Evolutionary conservation across 73 alveolate genomes (phyloP), one percentile per base, ranked within the genome.

Genomic region (Halteria grandinella): DNA sequence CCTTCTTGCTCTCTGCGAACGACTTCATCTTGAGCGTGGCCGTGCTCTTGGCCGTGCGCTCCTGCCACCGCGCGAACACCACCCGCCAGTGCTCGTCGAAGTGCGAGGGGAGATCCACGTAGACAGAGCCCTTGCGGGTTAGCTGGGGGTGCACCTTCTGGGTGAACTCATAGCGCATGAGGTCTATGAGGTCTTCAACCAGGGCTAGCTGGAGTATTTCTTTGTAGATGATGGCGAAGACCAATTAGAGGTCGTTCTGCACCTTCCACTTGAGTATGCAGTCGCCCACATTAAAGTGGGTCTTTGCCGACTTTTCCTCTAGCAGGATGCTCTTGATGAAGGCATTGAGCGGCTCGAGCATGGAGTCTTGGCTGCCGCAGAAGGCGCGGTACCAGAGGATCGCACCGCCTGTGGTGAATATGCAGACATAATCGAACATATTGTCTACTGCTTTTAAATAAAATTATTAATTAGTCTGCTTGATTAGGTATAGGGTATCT

Each of bases 351-450:
- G 83, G 60, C 60, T 51, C 90, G 57, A 86, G 72, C 57, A 85
- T 81, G 59, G 73, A 45, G 25, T 84, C 91, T 5, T 36, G 5
- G 5, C 47, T 11, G 47, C 11, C 47, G 28, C 83, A 85, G 74
- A 92, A 89, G 58, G 93, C 92, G 75, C 91, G 89, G 75, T 77
- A 63, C 97, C 96, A 93, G 44, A 93, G 90, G 33, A 93, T 95
- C 25, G 88, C 91, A 36, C 98, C 98, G 10, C 98, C 96, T 27
- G 96, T 83, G 33, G 98, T 91, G 70, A 93, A 93, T 31, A 93
- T 93, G 90, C 97, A 87, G 58, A 91, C 71, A 58, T 86, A 82
- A 57, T 93, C 97, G 53, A 93, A 83, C 98, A 93, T 93, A 48
- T n/a, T n/a, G n/a, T n/a, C n/a, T n/a, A n/a, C 47, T 73, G 6